Conservation (phyloP, 169 alveolate genomes). For the Plasmodium inui region DNA sequence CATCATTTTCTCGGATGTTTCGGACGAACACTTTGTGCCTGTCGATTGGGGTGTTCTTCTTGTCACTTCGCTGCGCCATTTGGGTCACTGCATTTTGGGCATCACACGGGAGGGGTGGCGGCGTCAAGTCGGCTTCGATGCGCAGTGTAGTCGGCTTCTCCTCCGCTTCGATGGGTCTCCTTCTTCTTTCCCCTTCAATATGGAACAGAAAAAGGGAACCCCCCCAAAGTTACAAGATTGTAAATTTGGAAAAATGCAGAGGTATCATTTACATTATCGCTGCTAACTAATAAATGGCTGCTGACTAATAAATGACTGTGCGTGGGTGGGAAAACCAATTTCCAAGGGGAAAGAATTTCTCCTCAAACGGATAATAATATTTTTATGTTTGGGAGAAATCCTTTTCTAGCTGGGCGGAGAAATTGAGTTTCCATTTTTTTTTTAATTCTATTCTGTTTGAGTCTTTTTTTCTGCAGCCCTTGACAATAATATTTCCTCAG, state of each 20-base stretch:
- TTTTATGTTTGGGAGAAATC: neutral
- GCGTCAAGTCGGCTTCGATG: neutral
- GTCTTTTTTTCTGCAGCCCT: neutral
- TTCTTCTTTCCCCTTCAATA: neutral
- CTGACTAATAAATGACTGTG: neutral
- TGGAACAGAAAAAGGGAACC: neutral
- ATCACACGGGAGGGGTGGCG: neutral
- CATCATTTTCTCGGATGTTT: conserved; percentile 44
- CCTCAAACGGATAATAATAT: neutral
- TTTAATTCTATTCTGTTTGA: too few relatives aligned
- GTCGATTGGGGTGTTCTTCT: conserved; percentile 18
- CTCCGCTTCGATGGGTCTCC: neutral
- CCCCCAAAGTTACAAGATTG: neutral
- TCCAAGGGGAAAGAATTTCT: neutral
- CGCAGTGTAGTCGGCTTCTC: neutral
- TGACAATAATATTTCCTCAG: neutral
- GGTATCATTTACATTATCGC: neutral
- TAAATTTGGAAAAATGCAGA: neutral
- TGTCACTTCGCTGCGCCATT: conserved; percentile 3
- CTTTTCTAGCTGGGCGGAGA: neutral
- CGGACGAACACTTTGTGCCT: conserved; percentile 70
- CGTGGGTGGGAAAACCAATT: neutral
- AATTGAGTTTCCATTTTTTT: neutral
- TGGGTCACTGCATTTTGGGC: conserved; percentile 9
- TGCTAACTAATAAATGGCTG: neutral